Base-by-base conservation (phyloP, 2,329 filamentous ascomycete genomes). In the Raffaelea deltoideospora region DNA sequence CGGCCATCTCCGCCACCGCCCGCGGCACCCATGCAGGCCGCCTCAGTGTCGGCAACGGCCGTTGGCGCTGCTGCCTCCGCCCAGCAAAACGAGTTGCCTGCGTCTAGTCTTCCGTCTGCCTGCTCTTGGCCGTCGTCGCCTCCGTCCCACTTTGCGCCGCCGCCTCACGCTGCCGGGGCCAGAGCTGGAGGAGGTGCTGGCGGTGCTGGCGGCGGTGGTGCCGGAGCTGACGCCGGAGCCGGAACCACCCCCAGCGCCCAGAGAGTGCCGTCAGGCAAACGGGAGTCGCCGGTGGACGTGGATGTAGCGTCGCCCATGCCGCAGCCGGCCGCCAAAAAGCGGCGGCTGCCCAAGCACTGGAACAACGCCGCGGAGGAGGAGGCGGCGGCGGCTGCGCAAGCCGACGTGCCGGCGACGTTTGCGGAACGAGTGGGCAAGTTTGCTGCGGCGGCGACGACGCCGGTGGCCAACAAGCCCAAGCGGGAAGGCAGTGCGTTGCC, bases 71-170 rank as follows among this genome's bases (percentile, higher is more conserved):
- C 26, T 13, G 10, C 26, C 5, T 5, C 26, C 11, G n/a, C 28
- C 15, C 7, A 30, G 15, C 6, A 17, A 8, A 18, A 5, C 10
- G 15, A 17, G 4, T 10, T 18, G 6, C n/a, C n/a, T n/a, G n/a
- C n/a, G n/a, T n/a, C n/a, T n/a, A n/a, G n/a, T n/a, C n/a, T n/a
- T n/a, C n/a, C n/a, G n/a, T 34, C 39, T 45, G 48, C 26, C 43
- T 84, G 5, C 18, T 72, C 79, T 1, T 92, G 84, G 85, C 83
- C 84, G 15, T 74, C 74, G 4, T 79, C 76, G 3, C 73, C 76
- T 0, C 53, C 56, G 10, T 64, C 63, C 2, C 68, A 72, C 41
- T 53, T 57, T 35, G 44, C 52, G 3, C 60, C 58, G n/a, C 61
- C 63, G 44, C 11, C 8, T 8, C 8, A 26, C 23, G 18, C n/a